Evolutionary conservation across 148 eudicot species (phyloP), one percentile per base, ranked within the genome.

Genomic region (Rhododendron simsii): DNA sequence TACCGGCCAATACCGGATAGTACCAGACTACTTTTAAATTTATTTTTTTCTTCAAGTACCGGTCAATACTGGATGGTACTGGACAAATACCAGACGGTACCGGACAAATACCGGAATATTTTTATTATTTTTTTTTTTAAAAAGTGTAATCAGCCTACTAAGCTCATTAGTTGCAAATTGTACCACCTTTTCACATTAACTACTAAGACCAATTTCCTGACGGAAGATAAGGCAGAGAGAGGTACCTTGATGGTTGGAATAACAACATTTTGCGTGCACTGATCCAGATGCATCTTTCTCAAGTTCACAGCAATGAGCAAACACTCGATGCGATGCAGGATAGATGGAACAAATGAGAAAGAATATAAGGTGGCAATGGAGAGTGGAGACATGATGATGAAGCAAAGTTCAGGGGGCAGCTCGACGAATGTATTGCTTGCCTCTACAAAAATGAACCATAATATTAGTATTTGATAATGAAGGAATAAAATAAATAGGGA

Each of bases 351-450:
- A 81, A 92, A 94, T 2, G 98, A 93, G 87, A 91, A 94, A 48
- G 98, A 89, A 89, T 95, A 91, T 65, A 93, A 50, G 1, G 95
- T 95, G 77, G 87, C 57, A 63, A 91, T 76, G 2, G 95, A 93
- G 47, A 97, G 77, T 11, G 98, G 99, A 63, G 98, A 91, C 96
- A 97, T 93, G 48, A 97, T 81, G 6, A 94, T 85, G 28, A 50
- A 84, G 78, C 96, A 94, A 28, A 95, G 89, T 87, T 97, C 98
- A 20, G 99, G 98, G 80, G 99, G 99, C 87, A 95, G 81, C 81
- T 94, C 95, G 47, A 90, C 93, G 3, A 78, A 85, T 53, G 90
- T 84, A 63, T 76, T 83, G 39, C 91, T 92, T 26, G 86, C 30
- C 75, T 88, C 96, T 94, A 87, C 92, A 87, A 88, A 37, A 4